A percentile compares a stretch with the other conserved stretches of the same genome.
phyloP scores from a whole-genome alignment of 257 asterid species.

The Nicotiana tabacum region DNA sequence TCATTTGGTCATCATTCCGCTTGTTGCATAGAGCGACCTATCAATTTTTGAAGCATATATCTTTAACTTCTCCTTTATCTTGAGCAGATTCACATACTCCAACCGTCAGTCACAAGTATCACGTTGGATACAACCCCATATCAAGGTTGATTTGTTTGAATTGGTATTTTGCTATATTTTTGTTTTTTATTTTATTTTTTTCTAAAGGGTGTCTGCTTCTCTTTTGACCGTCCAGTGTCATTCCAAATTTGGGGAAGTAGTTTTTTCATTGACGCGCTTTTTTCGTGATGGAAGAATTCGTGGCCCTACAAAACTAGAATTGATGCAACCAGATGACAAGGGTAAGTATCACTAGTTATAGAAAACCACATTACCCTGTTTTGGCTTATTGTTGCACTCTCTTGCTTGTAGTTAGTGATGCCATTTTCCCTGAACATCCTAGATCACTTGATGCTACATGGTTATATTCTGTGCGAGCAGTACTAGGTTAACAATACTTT shows the following conservation, averaged over 20 bases:
- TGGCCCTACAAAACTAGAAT: conserved; percentile 56
- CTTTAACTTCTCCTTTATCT: conserved; percentile 11
- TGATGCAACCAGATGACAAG: conserved; percentile 29
- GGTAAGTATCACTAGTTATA: conserved; percentile 32
- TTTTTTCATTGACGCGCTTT: conserved; percentile 78
- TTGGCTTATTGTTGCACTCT: not conserved
- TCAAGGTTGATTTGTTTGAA: conserved; percentile 55
- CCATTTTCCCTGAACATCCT: not conserved
- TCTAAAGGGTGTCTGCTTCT: conserved; percentile 6
- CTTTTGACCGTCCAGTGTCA: conserved; percentile 56
- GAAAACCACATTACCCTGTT: not conserved
- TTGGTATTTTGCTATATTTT: not conserved
- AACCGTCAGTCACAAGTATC: conserved; percentile 83
- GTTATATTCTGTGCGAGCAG: not conserved
- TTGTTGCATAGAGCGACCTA: not conserved
- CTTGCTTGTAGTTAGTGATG: not conserved
- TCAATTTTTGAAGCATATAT: not conserved
- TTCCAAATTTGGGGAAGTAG: conserved; percentile 86
- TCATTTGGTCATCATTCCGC: conserved; percentile 4
- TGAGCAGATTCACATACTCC: conserved; percentile 57
- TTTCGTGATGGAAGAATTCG: conserved; percentile 59
- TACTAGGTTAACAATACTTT: not conserved
- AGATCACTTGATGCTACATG: not conserved
- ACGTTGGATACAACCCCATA: conserved; percentile 84
- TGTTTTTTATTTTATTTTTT: not conserved